Percentiles rank a stretch among this genome's conserved stretches.
phyloP scores from a whole-genome alignment of 352 stramenopile species.

The Aphanomyces euteiches region DNA sequence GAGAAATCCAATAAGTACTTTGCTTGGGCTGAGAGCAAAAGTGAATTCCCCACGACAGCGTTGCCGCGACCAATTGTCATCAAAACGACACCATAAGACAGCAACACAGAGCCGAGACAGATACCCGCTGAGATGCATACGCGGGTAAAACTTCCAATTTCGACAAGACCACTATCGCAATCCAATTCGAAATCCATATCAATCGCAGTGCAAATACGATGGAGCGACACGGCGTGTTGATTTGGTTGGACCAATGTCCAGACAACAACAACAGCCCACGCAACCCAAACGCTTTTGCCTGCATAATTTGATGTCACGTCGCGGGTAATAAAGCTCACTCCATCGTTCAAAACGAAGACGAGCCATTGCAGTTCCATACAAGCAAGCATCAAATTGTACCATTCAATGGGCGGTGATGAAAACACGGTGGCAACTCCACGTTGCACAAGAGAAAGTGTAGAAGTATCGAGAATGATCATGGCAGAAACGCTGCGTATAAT shows the following conservation, averaged over 20 bases:
- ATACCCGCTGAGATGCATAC: neutral
- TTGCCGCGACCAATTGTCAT: neutral
- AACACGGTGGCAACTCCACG: neutral
- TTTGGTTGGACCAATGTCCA: slow-evolving; percentile 21
- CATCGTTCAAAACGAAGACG: slow-evolving; percentile 28
- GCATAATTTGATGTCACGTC: slow-evolving; percentile 17
- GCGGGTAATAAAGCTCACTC: slow-evolving; percentile 20
- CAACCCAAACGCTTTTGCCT: neutral
- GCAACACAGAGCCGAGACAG: neutral
- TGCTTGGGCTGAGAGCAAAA: slow-evolving; percentile 21
- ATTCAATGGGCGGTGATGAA: neutral
- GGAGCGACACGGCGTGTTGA: slow-evolving; percentile 1
- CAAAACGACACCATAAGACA: neutral
- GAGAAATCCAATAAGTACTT: slow-evolving; percentile 17
- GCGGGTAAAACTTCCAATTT: neutral
- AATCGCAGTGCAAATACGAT: neutral
- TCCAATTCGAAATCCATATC: slow-evolving; percentile 20
- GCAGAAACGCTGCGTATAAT: slow-evolving; percentile 12
- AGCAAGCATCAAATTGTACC: slow-evolving; percentile 24
- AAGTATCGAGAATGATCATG: slow-evolving; percentile 14
- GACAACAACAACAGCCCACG: neutral
- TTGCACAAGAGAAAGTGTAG: neutral
- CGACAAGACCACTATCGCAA: slow-evolving; percentile 5
- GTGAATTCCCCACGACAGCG: neutral
- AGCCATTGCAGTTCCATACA: slow-evolving; percentile 10